Evolutionary conservation across 1,284 basidiomycete genomes (phyloP), one percentile per base, ranked within the genome.

Genomic region (Neonothopanus nambi): DNA sequence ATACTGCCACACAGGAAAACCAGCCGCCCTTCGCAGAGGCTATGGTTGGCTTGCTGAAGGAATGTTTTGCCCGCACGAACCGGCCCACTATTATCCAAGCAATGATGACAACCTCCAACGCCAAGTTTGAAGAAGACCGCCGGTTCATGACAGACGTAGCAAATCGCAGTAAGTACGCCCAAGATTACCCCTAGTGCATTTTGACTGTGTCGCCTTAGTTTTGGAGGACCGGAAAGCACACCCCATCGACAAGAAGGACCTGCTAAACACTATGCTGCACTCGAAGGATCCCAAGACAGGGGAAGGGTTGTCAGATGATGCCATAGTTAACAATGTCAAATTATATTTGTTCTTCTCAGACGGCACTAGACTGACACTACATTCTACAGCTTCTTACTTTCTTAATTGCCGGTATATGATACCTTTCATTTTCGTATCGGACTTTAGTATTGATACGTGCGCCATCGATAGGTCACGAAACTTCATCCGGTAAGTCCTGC

Each of bases 241-340:
- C 55, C 73, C 72, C 2, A 67, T 63, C 1, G 71, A 73, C 3
- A 70, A 72, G 57, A 70, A 73, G 18, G 80, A 81, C 58, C 61
- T 81, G 6, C 64, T 81, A 17, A 72, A 74, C 54, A 70, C 67
- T 43, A 80, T 81, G 78, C 58, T 81, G 51, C 56, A 71, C 21
- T 71, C 72, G n/a, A 73, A 68, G 35, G 80, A 81, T 59, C 67
- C 72, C 2, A 71, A 75, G 63, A 79, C 77, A 0, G 78, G 79
- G n/a, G 61, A 74, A 57, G 61, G 65, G 3, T 62, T 81, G 40
- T 65, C 70, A 0, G 75, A 78, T 45, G 71, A 76, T 50, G 73
- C 72, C 36, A 79, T 81, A 39, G 67, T 71, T 5, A 64, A 69
- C 55, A 80, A 82, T 63, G 74, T 76, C 50, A 18, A n/a, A 70